Evolutionary conservation across 257 asterid genomes (phyloP), one percentile per base, ranked within the genome.

Genomic region (Lavandula angustifolia): DNA sequence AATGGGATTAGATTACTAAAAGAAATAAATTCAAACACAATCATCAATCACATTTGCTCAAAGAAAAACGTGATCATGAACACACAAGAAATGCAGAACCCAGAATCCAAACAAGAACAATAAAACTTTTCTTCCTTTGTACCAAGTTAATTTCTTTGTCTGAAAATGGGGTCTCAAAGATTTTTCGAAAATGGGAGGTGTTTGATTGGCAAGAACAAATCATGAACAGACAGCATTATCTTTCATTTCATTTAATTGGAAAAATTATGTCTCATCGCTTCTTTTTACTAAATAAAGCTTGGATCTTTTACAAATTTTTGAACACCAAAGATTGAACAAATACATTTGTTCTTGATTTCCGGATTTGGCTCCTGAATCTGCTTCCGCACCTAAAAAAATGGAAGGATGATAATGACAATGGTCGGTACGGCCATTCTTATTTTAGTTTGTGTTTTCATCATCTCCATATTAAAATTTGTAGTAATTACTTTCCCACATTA

Each of bases 371-470:
- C 92, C 96, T 79, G 55, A 76, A 82, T 78, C 71, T 73, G 52
- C 81, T 87, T 63, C 55, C 52, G 62, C 37, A 60, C 95, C 94
- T 76, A 72, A 84, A 95, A 95, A 90, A 76, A 76, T 84, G 96
- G 78, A 73, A 67, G 95, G 92, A 66, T 38, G 78, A 29, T 55
- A 70, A 52, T 12, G 14, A 51, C 66, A 35, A 37, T 56, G 53
- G 55, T 50, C 75, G 48, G 62, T 65, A 50, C 12, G 34, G 58
- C 42, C 33, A 12, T 47, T 57, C 47, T 57, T 56, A 13, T 58
- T 56, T 67, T 22, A 0, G 12, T 32, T 34, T 6, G 3, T 7
- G 12, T 22, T 41, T 14, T 14, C 62, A 53, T 14, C 62, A 53
- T 11, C 35, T 52, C 13, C 12, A 29, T 11, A 47, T 5, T 38